These are phyloP conservation scores for Neurospora sp. DNA, from an alignment of 2,329 filamentous ascomycete species.

Conservation along the genomic window DNA sequence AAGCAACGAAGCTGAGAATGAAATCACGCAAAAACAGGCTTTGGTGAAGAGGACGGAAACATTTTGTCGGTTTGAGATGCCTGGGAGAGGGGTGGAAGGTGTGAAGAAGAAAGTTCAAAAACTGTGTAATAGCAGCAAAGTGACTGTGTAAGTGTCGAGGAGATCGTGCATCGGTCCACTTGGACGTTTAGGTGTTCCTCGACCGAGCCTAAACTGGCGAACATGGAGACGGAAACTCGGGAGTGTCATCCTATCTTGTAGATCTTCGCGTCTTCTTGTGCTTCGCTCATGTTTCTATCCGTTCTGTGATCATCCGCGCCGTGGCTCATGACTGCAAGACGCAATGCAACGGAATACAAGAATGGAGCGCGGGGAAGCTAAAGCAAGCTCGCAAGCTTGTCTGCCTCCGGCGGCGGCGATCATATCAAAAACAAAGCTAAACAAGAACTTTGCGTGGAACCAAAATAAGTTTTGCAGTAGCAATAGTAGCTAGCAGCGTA, in stretches of 20 bases:
- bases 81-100: not conserved
- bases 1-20: not conserved
- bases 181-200: not conserved
- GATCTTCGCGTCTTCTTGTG: not conserved
- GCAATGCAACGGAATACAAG: not conserved
- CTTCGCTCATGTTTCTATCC: not conserved
- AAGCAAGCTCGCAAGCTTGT: not conserved
- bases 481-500: not conserved
- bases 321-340: not conserved
- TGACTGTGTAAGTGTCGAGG: not conserved
- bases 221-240: not conserved
- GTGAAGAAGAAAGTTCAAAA: not conserved
- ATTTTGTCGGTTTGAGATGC: not conserved
- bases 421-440: not conserved
- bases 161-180: not conserved
- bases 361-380: not conserved
- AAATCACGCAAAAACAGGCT: not conserved
- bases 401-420: not conserved
- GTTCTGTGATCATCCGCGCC: not conserved
- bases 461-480: not conserved
- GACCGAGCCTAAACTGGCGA: not conserved
- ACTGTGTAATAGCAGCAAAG: not conserved
- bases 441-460: not conserved
- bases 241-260: not conserved
- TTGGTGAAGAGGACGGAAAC: not conserved